Evolutionary conservation across 2,329 filamentous ascomycete species (phyloP).

Genomic region (Helotiales sp.): DNA sequence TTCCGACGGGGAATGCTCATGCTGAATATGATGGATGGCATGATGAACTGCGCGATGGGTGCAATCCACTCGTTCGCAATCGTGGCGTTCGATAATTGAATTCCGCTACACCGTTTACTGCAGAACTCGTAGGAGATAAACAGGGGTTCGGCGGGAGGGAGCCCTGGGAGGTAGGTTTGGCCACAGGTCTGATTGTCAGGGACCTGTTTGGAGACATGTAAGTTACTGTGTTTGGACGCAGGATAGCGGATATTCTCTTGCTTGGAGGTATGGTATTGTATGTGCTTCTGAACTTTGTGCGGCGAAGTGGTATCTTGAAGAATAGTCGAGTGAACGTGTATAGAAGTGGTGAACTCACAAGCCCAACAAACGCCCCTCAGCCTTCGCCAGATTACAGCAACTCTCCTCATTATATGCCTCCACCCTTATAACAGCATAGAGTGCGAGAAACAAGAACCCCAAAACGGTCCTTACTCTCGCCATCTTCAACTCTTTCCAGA

Average conservation of each 20-base stretch:
- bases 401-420: not conserved
- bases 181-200: constrained; percentile 22
- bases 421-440: not conserved
- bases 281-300: too few relatives aligned
- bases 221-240: not conserved
- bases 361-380: not conserved
- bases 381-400: not conserved
- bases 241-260: not conserved
- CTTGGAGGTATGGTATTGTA: too few relatives aligned
- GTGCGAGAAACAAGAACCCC: not conserved
- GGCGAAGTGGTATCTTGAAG: too few relatives aligned
- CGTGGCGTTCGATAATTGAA: constrained; percentile 40
- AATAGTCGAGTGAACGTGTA: not conserved
- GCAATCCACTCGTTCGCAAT: constrained; percentile 44
- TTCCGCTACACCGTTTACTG: constrained; percentile 39
- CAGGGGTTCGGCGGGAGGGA: constrained; percentile 9
- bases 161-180: constrained; percentile 8
- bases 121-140: constrained; percentile 41
- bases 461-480: not conserved
- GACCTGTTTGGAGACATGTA: not conserved
- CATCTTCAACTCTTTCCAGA: not conserved
- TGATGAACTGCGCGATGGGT: constrained; percentile 45
- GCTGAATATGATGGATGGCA: constrained; percentile 46
- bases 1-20: constrained; percentile 44
- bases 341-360: too few relatives aligned